phyloP scores from a whole-genome alignment of 352 stramenopile species.

The Globisporangium perplexum region DNA sequence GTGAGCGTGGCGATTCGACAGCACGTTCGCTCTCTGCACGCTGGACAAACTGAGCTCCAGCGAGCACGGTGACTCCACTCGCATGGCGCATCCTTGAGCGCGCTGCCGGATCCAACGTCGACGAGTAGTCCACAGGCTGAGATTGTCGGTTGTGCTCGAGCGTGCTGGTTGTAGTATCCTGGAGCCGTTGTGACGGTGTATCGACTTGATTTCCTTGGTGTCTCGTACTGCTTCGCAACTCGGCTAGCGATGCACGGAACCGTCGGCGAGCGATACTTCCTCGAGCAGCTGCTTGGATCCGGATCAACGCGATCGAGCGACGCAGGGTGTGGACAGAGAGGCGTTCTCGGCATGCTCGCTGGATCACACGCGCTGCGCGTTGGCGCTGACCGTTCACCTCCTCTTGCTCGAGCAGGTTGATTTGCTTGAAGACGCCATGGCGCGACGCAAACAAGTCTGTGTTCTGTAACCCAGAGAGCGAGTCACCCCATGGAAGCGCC shows the following conservation, averaged over 20 bases:
- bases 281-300: constrained; percentile 28
- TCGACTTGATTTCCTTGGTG: not conserved
- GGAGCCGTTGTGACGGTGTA: no score
- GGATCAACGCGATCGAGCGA: constrained; percentile 16
- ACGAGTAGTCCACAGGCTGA: no score
- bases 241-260: not conserved
- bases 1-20: no score
- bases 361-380: constrained; percentile 29
- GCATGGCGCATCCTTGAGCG: no score
- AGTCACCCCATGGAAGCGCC: constrained; percentile 41
- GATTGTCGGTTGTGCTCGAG: no score
- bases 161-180: no score
- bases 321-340: constrained; percentile 25
- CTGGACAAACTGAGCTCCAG: no score
- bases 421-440: constrained; percentile 29
- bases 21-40: no score
- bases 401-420: constrained; percentile 31
- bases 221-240: no score
- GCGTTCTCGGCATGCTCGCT: constrained; percentile 32
- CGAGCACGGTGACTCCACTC: no score
- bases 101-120: no score
- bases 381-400: not conserved
- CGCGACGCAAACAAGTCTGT: constrained; percentile 17
- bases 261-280: constrained; percentile 2
- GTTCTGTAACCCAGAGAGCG: constrained; percentile 16